Base-by-base conservation (phyloP, 2,329 filamentous ascomycete species). In the Hypoxylon sp. region DNA sequence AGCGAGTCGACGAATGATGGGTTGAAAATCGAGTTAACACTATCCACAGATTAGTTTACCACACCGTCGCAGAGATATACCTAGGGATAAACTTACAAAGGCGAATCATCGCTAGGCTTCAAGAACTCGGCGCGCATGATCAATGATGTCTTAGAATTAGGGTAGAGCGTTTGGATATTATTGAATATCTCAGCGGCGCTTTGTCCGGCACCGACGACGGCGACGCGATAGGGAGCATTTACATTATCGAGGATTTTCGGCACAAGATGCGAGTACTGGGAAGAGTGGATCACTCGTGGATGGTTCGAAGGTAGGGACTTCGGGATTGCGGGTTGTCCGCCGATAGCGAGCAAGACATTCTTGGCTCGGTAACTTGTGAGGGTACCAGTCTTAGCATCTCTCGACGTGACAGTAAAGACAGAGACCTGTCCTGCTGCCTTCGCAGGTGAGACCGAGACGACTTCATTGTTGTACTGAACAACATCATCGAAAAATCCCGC, bases 1-100 rank as follows among this genome's bases (percentile, higher is more conserved):
- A 96, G 82, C 32, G 78, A 78, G 69, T 96, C 89, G 20, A 96
- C 86, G 52, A 87, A 88, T 23, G 88, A 85, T 1, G 93, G 93
- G 74, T 97, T 91, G 78, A 97, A 97, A 67, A 97, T 90, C 66
- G 94, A 91, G 71, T 97, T 97, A 63, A 97, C 91, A 65, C 89
- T 92, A 58, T 37, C n/a, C 16, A 17, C 0, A n/a, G 0, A 46
- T 76, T 60, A 75, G 30, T 26, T n/a, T n/a, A 40, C 17, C 12
- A n/a, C 12, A 8, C 4, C 7, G 16, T 15, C 0, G 9, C 2
- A 16, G 7, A 11, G 29, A 5, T 12, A 3, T n/a, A 19, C 3
- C 8, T 6, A 21, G 19, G 9, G 5, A 30, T 57, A 23, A 15
- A 80, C 88, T 77, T 77, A 92, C 89, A 97, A 97, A 12, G 93